Evolutionary conservation across 2,329 filamentous ascomycete genomes (phyloP).

Genomic region (Alternaria postmessia): DNA sequence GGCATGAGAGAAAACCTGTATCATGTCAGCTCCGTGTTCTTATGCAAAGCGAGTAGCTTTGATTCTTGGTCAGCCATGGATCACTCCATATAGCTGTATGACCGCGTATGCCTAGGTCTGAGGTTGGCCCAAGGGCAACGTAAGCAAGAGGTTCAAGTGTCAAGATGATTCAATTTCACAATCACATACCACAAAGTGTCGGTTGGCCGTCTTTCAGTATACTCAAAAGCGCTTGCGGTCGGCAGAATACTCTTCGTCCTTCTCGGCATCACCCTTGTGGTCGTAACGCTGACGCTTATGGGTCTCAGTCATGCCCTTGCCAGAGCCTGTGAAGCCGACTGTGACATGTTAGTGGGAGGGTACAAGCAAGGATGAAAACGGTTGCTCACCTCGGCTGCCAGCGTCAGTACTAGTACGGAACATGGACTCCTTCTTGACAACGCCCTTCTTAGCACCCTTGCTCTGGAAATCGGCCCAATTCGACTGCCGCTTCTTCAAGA

Average conservation of each 20-base stretch:
- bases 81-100: slow-evolving; percentile 1
- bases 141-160: slow-evolving; percentile 31
- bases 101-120: slow-evolving; percentile 21
- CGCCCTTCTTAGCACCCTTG: slow-evolving; percentile 66
- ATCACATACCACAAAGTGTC: slow-evolving; percentile 15
- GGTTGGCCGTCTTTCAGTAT: background rate
- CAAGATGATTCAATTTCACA: background rate
- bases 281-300: slow-evolving; percentile 81
- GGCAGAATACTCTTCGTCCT: slow-evolving; percentile 29
- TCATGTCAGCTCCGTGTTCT: slow-evolving; percentile 14
- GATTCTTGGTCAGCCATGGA: slow-evolving; percentile 4
- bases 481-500: slow-evolving; percentile 86
- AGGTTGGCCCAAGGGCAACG: slow-evolving; percentile 21
- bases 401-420: slow-evolving; percentile 90
- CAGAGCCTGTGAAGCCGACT: slow-evolving; percentile 97
- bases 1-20: slow-evolving; percentile 6
- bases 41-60: slow-evolving; percentile 3
- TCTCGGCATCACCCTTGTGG: slow-evolving; percentile 60
- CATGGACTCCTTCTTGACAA: slow-evolving; percentile 97
- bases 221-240: slow-evolving; percentile 18
- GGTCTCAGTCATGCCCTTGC: slow-evolving; percentile 95
- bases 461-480: slow-evolving; percentile 94
- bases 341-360: slow-evolving; percentile 32
- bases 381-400: slow-evolving; percentile 77
- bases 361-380: too few relatives aligned